phyloP scores from a whole-genome alignment of 2,329 filamentous ascomycete genomes.

The Chrysoporthe puriensis region DNA sequence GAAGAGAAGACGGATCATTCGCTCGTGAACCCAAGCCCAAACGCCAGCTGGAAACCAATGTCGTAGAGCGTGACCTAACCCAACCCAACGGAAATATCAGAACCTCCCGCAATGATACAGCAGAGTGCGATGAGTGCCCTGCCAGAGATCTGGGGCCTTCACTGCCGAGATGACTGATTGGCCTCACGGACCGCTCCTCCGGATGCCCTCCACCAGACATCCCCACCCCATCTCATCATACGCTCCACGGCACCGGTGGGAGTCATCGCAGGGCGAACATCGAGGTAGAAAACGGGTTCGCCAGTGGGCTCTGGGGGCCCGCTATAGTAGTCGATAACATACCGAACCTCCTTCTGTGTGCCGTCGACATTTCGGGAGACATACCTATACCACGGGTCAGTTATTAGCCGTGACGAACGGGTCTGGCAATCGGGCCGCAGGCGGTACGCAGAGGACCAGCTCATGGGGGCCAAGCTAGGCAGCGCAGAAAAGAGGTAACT shows the following conservation, averaged over 20 bases:
- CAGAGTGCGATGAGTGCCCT: not conserved
- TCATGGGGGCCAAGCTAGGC: no score
- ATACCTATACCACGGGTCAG: constrained; percentile 46
- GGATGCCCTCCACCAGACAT: constrained; percentile 90
- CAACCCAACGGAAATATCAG: not conserved
- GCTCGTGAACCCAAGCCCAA: not conserved
- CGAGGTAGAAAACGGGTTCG: constrained; percentile 93
- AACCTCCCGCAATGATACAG: not conserved
- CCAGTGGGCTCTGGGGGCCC: constrained; percentile 80
- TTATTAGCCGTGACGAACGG: not conserved
- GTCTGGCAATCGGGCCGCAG: not conserved
- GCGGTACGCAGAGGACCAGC: no score
- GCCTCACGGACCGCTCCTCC: constrained; percentile 67
- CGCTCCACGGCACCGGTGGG: constrained; percentile 81
- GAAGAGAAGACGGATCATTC: constrained; percentile 1
- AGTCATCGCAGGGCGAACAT: constrained; percentile 87
- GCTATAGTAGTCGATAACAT: constrained; percentile 96
- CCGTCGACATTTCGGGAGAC: constrained; percentile 75
- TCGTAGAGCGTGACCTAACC: not conserved
- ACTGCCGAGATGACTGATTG: constrained; percentile 15
- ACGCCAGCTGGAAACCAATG: not conserved
- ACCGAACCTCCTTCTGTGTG: constrained; percentile 76
- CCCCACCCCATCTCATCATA: constrained; percentile 84
- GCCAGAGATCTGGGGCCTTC: not conserved
- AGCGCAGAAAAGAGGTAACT: not conserved